phyloP scores from a whole-genome alignment of 345 rosid genomes.

The Cardamine resedifolia region DNA sequence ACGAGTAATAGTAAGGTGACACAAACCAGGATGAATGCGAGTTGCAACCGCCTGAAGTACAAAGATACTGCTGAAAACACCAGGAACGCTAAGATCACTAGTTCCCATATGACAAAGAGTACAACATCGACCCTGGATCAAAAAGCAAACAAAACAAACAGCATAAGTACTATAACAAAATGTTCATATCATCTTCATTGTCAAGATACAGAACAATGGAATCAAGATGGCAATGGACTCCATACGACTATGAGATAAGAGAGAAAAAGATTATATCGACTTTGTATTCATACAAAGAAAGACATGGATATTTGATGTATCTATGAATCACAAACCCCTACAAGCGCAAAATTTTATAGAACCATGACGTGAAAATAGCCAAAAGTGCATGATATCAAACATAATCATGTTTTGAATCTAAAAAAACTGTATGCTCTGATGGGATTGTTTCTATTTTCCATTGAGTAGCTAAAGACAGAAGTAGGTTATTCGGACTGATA shows the following conservation, averaged over 20 bases:
- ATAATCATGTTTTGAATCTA: background rate
- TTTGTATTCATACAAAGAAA: background rate
- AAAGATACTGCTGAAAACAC: slow-evolving; percentile 93
- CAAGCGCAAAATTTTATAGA: background rate
- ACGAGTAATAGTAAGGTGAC: slow-evolving; percentile 67
- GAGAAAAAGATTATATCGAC: background rate
- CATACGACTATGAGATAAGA: background rate
- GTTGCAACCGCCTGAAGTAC: slow-evolving; percentile 68
- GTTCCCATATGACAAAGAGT: slow-evolving; percentile 92
- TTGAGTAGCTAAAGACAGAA: background rate
- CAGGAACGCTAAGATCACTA: slow-evolving; percentile 77
- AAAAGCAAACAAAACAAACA: slow-evolving; percentile 11
- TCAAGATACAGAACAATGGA: background rate
- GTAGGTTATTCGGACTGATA: background rate
- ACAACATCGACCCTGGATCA: slow-evolving; percentile 88
- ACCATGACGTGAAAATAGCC: background rate
- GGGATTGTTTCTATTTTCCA: background rate
- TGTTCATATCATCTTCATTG: background rate
- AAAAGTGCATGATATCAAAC: background rate
- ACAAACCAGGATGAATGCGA: slow-evolving; percentile 71
- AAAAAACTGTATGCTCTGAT: background rate
- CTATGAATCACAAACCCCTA: background rate
- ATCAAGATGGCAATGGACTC: background rate
- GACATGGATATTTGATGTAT: background rate
- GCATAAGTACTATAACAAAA: slow-evolving; percentile 7